phyloP scores from a whole-genome alignment of 2,329 filamentous ascomycete genomes.

The Xylaria sp. region DNA sequence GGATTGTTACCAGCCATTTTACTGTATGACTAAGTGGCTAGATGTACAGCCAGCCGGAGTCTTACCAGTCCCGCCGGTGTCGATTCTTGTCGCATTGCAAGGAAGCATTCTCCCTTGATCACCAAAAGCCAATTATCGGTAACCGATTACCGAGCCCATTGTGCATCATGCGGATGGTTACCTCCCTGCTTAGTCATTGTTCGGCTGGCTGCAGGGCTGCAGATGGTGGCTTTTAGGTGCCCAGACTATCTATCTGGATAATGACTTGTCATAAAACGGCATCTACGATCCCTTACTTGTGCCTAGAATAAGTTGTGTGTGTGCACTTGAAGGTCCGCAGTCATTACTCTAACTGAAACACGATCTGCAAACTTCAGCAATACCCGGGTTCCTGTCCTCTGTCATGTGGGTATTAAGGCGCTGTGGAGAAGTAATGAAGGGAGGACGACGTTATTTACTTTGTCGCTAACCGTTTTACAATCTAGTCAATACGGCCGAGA shows the following conservation, averaged over 20 bases:
- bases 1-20: neutral
- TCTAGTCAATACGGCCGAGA: constrained; percentile 3
- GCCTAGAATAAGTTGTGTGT: no score
- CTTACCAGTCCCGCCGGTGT: no score
- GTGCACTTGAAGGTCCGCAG: neutral
- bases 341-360: neutral
- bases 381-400: neutral
- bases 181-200: constrained; percentile 7
- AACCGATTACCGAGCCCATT: constrained; percentile 9
- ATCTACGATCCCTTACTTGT: neutral
- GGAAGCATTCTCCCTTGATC: neutral
- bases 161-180: neutral
- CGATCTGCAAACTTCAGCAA: neutral
- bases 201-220: constrained; percentile 32
- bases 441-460: neutral
- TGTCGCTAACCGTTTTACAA: neutral
- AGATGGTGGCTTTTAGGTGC: constrained; percentile 19
- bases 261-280: constrained; percentile 22
- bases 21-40: neutral
- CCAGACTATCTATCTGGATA: neutral
- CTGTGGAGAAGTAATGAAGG: neutral
- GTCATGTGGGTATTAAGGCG: neutral
- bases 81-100: neutral
- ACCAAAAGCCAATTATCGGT: neutral
- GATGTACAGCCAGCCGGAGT: neutral